Evolutionary conservation across 352 stramenopile genomes (phyloP), one percentile per base, ranked within the genome.

Genomic region (Phytophthora cryptogea): DNA sequence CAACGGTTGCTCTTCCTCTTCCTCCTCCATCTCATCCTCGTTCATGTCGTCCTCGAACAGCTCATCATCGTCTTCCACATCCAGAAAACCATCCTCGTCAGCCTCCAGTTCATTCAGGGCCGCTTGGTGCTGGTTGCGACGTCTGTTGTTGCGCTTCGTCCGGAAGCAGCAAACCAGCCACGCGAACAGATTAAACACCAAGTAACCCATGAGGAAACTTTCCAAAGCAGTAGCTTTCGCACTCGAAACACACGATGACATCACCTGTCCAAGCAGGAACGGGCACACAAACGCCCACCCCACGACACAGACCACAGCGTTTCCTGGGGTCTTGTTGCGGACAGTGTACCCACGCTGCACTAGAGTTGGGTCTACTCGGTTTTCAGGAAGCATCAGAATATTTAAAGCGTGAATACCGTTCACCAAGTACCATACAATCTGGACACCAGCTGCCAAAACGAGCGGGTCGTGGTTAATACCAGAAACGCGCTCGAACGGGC

Each of bases 141-240:
- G 76, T 48, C 74, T 73, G 16, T 75, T 72, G 35, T 73, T 80
- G 20, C 68, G 37, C 43, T 78, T 85, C 27, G 73, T 54, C 17
- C 63, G 75, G 52, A 94, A 89, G 43, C 80, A 90, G 63, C 85
- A 95, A 8, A 92, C 59, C 43, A 91, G 59, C 85, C 86, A 95
- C 23, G 68, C 71, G 17, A 74, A 70, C 14, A 91, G 27, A 67
- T 95, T 92, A 45, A 91, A 78, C 9, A 81, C 39, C 42, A 93
- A 69, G 50, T 90, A 94, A 10, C 86, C 86, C 65, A 91, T 76
- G 62, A 85, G 78, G 36, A 90, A 90, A n/a, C 69, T 83, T 60
- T 92, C 83, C 31, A 83, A 60, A 46, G 65, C 69, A 16, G 76
- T 78, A 8, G 68, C 69, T 31, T 84, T 73, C 8, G 79, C 68